Evolutionary conservation across 495 filamentous ascomycete species (phyloP).

Genomic region (Tuber melanosporum): DNA sequence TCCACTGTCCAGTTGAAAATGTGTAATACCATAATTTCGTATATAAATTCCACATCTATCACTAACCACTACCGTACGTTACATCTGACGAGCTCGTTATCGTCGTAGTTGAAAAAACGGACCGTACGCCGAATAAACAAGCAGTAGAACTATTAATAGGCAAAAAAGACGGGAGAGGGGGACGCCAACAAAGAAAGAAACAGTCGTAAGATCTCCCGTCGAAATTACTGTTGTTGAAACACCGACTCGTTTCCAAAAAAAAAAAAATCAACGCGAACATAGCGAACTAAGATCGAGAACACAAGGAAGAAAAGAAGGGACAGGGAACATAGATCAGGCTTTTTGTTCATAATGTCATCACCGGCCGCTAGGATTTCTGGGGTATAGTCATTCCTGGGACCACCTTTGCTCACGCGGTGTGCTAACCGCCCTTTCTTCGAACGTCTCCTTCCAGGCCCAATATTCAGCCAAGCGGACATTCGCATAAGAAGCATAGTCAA

Average conservation of each 20-base stretch:
- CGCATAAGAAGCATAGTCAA: conserved; percentile 91
- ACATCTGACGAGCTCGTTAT: background rate
- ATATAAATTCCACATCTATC: background rate
- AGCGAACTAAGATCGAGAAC: background rate
- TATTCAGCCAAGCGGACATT: conserved; percentile 85
- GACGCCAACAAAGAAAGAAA: conserved; percentile 12
- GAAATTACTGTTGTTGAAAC: conserved; percentile 36
- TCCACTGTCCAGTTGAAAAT: background rate
- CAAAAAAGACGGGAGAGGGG: background rate
- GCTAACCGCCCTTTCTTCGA: conserved; percentile 47
- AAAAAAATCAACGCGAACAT: background rate
- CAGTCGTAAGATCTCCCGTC: conserved; percentile 12
- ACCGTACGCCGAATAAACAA: conserved; percentile 18
- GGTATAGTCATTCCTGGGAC: conserved; percentile 53
- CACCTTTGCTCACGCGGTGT: conserved; percentile 71
- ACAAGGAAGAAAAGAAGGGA: conserved; percentile 1
- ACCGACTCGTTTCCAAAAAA: conserved; percentile 16
- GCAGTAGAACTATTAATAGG: conserved; percentile 5
- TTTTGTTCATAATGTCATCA: background rate
- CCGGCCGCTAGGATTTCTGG: background rate
- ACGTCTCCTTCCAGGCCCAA: conserved; percentile 82
- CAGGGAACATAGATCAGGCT: background rate
- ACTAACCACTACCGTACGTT: background rate
- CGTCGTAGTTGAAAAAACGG: conserved; percentile 34
- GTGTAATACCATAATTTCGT: background rate